Base-by-base conservation (phyloP, 768 basidiomycete species). In the Podaxis sp. region DNA sequence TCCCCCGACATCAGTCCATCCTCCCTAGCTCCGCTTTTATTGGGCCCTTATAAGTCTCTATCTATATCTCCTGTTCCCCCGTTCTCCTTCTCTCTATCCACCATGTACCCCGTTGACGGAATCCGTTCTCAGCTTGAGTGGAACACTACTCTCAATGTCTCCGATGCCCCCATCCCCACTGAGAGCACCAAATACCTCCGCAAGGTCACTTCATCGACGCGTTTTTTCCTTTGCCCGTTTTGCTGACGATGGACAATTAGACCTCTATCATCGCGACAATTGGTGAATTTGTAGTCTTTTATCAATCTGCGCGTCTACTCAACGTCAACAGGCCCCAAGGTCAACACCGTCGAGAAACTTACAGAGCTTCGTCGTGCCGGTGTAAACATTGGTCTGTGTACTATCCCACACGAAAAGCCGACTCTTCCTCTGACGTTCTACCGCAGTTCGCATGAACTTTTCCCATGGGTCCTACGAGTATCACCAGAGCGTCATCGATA, bases 221-320 rank as follows among this genome's bases (percentile, higher is more conserved):
- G 40, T 39, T 24, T 26, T 44, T 39, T 24, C 7, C 33, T 58
- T 56, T 68, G 59, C 12, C 33, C 2, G 66, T 61, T 39, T 66
- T 44, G 53, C 54, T 49, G 24, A 42, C 52, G 46, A 63, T 59
- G 30, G 28, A 19, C 42, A 51, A 19, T n/a, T 68, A 99, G 97
- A 97, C 95, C 13, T 84, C 92, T 64, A 99, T 99, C 79, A 99
- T 99, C 75, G 96, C 96, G 64, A 99, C 97, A 68, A 99, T 99
- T 72, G 97, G 96, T 92, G 68, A 64, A 83, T 64, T 61, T 64
- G 61, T 55, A 52, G 67, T 52, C 61, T 62, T 54, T 61, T 42
- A 30, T 55, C 64, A 33, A 55, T 59, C n/a, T 51, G 57, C 48
- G 30, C 36, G 52, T 54, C 11, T 9, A 28, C 33, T 63, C 62